Evolutionary conservation across 768 basidiomycete species (phyloP).

Genomic region (Hygrophoropsis aurantiaca): DNA sequence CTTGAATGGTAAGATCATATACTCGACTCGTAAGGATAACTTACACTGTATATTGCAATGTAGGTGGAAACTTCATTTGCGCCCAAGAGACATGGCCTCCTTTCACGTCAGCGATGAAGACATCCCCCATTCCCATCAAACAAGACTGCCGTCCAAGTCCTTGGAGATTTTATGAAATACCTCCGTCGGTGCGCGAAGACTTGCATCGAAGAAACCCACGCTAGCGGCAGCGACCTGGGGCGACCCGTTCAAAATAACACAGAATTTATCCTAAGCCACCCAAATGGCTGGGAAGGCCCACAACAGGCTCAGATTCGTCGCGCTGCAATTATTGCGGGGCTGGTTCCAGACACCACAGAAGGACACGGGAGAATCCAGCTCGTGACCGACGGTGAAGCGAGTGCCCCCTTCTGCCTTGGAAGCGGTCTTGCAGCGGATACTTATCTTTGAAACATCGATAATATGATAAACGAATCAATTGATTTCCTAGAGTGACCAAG

Average conservation of each 20-base stretch:
- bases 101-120: constrained; percentile 28
- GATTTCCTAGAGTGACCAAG: constrained; percentile 38
- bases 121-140: constrained; percentile 45
- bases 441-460: too few species aligned
- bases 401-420: constrained; percentile 47
- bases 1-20: constrained; percentile 26
- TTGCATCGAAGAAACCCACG: constrained; percentile 47
- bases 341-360: constrained; percentile 34
- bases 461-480: neutral
- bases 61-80: constrained; percentile 39
- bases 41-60: constrained; percentile 7
- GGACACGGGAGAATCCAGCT: constrained; percentile 42
- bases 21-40: neutral
- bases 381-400: constrained; percentile 55
- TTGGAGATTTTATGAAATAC: constrained; percentile 50
- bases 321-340: constrained; percentile 41
- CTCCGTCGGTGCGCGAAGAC: constrained; percentile 40
- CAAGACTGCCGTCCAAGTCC: constrained; percentile 42
- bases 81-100: constrained; percentile 22
- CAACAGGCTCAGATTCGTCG: constrained; percentile 44
- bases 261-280: constrained; percentile 48
- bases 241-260: constrained; percentile 37
- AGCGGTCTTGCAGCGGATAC: constrained; percentile 31
- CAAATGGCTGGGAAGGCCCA: constrained; percentile 47
- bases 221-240: constrained; percentile 42